Evolutionary conservation across 306 rosid species (phyloP), one percentile per base, ranked within the genome.

Genomic region (Rubus parviflorus): DNA sequence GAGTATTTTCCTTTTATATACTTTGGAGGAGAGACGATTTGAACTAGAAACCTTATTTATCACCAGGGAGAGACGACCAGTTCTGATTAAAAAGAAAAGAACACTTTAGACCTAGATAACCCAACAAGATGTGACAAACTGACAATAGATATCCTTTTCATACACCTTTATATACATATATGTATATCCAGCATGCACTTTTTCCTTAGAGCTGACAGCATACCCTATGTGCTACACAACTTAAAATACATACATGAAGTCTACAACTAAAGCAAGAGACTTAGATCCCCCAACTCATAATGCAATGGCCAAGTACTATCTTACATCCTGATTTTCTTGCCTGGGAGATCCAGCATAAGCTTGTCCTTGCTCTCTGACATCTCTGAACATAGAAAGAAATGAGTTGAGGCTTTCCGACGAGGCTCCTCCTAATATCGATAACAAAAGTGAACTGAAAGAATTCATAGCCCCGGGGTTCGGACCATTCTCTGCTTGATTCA

Each of bases 391-490:
- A 65, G 99, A 92, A 68, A 90, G 87, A 67, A 95, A 85, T 0
- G 97, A 89, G 90, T 86, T 96, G 52, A 83, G 89, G 79, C 98
- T 92, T 88, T 96, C 97, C 10, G 97, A 87, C 67, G 99, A 85
- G 75, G 92, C 98, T 48, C 98, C 98, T 74, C 98, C 98, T 74
- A 96, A 81, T 80, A 96, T 91, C 96, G 96, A 87, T 77, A 96
- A 62, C 80, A 95, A 80, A 83, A 96, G 82, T 70, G 99, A 95
- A 77, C 98, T 89, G 83, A 95, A 89, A 17, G 93, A 86, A 78
- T 82, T 92, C 88, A 86, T 88, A 70, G 86, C 63, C 37, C 97
- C 94, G 0, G 96, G 93, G 83, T 88, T 85, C 2, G 97, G 87
- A 73, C 83, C 97, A 54, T 79, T 85, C 62, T 92, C 91, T 45